Evolutionary conservation across 768 basidiomycete genomes (phyloP), one percentile per base, ranked within the genome.

Genomic region (Tricholoma saponaceum): DNA sequence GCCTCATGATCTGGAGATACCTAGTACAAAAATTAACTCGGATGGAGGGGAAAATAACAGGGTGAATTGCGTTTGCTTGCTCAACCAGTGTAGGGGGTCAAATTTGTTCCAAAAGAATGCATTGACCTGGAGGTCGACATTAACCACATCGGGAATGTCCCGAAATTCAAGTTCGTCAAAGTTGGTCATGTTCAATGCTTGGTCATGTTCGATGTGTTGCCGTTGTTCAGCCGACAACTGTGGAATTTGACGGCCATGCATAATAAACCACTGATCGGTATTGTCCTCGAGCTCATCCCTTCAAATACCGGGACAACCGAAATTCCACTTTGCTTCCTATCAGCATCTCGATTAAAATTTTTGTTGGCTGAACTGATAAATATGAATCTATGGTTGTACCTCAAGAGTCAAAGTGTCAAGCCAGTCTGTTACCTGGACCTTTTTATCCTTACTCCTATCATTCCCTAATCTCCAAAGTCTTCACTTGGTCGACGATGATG

Each of bases 31-130:
- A 57, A 46, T 44, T 43, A 60, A 57, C 50, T 10, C 41, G 25
- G 43, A 49, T n/a, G 23, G 41, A 57, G 50, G 25, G 44, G 23
- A 44, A 60, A 57, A 47, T 58, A 57, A 49, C 55, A 56, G 46
- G 41, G 47, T 56, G 49, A 51, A 51, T 60, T 54, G 58, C 59
- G 20, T 54, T 35, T 57, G n/a, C 47, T 57, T 52, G n/a, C 35
- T 57, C 57, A 47, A 39, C 32, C 23, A 28, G 41, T 51, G 20
- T 30, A 60, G 20, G 20, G 26, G 26, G n/a, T 43, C 16, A 52
- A 44, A 23, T 51, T 60, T 60, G 52, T 22, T 43, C 18, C 47
- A 46, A 57, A 44, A 41, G 57, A 60, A 58, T 28, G 30, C 25
- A 41, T 53, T 41, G n/a, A 60, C 56, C 30, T 57, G 47, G 49